These are phyloP conservation scores for Omphalea diandra DNA, from an alignment of 441 rosid genomes.

Conservation along the genomic window DNA sequence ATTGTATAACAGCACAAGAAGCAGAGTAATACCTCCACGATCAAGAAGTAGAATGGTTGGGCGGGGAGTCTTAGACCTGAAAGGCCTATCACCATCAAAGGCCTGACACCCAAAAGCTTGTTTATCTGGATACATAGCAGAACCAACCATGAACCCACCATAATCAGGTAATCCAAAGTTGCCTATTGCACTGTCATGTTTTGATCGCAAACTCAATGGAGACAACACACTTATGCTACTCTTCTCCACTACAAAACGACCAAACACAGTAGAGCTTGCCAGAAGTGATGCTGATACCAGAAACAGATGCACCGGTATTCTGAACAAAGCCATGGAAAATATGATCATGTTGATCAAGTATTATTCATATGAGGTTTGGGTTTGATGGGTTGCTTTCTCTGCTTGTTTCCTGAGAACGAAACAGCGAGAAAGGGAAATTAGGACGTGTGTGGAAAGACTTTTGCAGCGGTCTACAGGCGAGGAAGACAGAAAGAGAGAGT, in stretches of 20 bases:
- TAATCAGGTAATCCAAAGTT: slow-evolving; percentile 90
- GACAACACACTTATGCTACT: slow-evolving; percentile 63
- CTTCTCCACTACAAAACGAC: slow-evolving; percentile 86
- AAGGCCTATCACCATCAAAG: slow-evolving; percentile 59
- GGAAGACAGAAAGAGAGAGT: not conserved
- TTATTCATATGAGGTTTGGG: not conserved
- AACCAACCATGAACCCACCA: slow-evolving; percentile 74
- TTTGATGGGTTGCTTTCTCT: not conserved
- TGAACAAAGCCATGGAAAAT: slow-evolving; percentile 26
- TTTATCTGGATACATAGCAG: slow-evolving; percentile 63
- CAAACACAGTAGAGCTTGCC: slow-evolving; percentile 36
- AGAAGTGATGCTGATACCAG: slow-evolving; percentile 30
- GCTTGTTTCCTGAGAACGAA: slow-evolving; percentile 22
- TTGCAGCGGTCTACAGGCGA: slow-evolving; percentile 18
- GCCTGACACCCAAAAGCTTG: slow-evolving; percentile 59
- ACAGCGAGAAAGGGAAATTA: not conserved
- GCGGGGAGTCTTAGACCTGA: slow-evolving; percentile 50
- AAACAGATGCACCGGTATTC: slow-evolving; percentile 30
- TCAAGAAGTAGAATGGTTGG: slow-evolving; percentile 77
- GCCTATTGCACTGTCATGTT: slow-evolving; percentile 74
- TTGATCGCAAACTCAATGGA: slow-evolving; percentile 50
- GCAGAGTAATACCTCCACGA: slow-evolving; percentile 68
- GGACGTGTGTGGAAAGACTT: not conserved
- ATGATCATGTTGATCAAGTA: slow-evolving; percentile 8
- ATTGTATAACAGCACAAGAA: not conserved